A percentile compares a stretch with the other conserved stretches of the same genome.
phyloP scores from a whole-genome alignment of 129 eudicot genomes.

The Flaveria bidentis region DNA sequence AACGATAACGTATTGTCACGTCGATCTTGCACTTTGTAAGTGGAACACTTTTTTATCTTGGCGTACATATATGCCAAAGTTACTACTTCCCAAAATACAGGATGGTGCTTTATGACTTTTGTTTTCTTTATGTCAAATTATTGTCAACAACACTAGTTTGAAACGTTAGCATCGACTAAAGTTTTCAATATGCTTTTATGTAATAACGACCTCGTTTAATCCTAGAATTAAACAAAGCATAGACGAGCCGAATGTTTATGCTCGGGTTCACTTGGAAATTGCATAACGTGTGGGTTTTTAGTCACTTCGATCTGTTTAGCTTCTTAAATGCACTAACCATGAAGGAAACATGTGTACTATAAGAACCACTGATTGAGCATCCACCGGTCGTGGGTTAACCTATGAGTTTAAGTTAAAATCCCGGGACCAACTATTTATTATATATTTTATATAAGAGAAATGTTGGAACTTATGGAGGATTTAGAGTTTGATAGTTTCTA shows the following conservation, averaged over 20 bases:
- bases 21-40: conserved; percentile 28
- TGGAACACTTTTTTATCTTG: conserved; percentile 40
- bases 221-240: not conserved
- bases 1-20: conserved; percentile 18
- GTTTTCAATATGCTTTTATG: conserved; percentile 5
- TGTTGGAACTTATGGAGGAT: no score
- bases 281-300: not conserved
- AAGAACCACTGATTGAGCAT: no score
- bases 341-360: no score
- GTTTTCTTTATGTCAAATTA: conserved; percentile 30
- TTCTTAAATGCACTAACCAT: no score
- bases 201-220: conserved; percentile 16
- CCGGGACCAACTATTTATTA: no score
- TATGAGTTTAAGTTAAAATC: no score
- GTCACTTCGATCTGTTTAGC: no score
- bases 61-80: conserved; percentile 24
- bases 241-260: no score
- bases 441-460: no score
- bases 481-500: no score
- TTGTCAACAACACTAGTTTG: conserved; percentile 7
- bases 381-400: no score
- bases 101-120: conserved; percentile 30
- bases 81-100: conserved; percentile 32
- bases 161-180: conserved; percentile 34
- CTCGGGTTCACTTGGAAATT: not conserved